A percentile compares a stretch with the other conserved stretches of the same genome.
Conservation (phyloP, 2,329 filamentous ascomycete genomes). For the Fusarium setosum region DNA sequence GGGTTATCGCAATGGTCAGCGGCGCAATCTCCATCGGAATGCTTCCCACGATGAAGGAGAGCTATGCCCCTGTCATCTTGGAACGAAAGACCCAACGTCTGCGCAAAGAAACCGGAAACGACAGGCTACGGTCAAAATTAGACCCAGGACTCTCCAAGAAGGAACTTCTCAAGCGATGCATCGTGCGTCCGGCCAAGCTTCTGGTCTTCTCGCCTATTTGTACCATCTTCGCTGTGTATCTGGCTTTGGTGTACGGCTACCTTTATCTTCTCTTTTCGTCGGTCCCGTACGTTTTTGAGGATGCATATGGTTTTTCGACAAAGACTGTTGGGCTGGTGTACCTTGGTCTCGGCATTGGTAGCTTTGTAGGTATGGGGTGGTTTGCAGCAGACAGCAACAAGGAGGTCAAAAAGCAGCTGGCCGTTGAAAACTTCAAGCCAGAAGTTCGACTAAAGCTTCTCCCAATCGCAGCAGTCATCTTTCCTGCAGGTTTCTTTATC, state of each 20-base stretch:
- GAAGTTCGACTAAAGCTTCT: conserved; percentile 21
- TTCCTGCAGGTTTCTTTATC: conserved; percentile 20
- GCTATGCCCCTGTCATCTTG: conserved; percentile 51
- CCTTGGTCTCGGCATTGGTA: conserved; percentile 32
- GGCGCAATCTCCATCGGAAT: conserved; percentile 45
- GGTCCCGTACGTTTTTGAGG: conserved; percentile 61
- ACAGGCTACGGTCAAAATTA: conserved; percentile 59
- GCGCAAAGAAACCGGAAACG: conserved; percentile 51
- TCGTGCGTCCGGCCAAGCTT: conserved; percentile 60
- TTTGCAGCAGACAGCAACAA: conserved; percentile 25
- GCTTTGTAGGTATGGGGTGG: conserved; percentile 8
- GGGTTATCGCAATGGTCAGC: conserved; percentile 67
- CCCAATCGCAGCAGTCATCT: conserved; percentile 14
- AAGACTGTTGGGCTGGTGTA: conserved; percentile 36
- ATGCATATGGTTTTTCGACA: conserved; percentile 52
- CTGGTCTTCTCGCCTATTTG: conserved; percentile 62
- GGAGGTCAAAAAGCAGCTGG: not conserved
- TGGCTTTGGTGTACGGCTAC: conserved; percentile 64
- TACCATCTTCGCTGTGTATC: conserved; percentile 58
- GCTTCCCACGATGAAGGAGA: conserved; percentile 51
- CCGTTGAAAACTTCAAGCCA: not conserved
- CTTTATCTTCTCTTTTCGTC: conserved; percentile 67
- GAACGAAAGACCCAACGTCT: conserved; percentile 50
- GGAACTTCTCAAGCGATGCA: conserved; percentile 51
- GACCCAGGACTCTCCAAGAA: conserved; percentile 45